Percentiles rank a stretch among this genome's conserved stretches.
phyloP scores from a whole-genome alignment of 768 basidiomycete genomes.

The Podaxis rugospora region DNA sequence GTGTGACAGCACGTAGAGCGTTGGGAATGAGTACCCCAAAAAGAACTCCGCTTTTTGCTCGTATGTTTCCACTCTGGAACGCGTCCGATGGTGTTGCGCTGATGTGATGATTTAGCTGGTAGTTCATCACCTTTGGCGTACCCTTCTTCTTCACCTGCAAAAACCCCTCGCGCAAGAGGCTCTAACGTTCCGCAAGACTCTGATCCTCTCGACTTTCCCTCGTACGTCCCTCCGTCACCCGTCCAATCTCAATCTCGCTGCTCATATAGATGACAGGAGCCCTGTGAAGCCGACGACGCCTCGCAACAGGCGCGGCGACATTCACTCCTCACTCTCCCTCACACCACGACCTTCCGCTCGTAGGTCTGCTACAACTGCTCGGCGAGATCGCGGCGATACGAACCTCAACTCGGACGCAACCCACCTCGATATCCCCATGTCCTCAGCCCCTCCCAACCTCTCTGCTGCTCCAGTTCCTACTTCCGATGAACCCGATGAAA shows the following conservation, averaged over 20 bases:
- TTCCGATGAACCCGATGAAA: constrained; percentile 76
- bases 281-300: constrained; percentile 54
- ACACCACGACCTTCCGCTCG: constrained; percentile 42
- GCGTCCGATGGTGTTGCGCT: constrained; percentile 3
- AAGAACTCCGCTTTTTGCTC: constrained; percentile 47
- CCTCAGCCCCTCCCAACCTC: constrained; percentile 46
- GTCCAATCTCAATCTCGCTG: neutral
- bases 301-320: constrained; percentile 80
- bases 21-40: constrained; percentile 54
- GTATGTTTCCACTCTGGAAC: constrained; percentile 27
- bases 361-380: constrained; percentile 28
- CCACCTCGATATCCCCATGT: constrained; percentile 51
- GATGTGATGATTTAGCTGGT: constrained; percentile 30
- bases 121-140: constrained; percentile 63
- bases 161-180: constrained; percentile 35
- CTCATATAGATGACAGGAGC: constrained; percentile 33
- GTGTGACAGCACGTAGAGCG: constrained; percentile 46
- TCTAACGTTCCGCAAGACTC: constrained; percentile 46
- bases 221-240: constrained; percentile 35
- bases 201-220: constrained; percentile 68
- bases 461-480: constrained; percentile 54
- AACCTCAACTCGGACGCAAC: constrained; percentile 59
- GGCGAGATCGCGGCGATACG: constrained; percentile 27
- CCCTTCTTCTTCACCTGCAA: constrained; percentile 59
- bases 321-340: constrained; percentile 74